Conservation (phyloP, 257 asterid genomes). For the Solanum infundibuliforme region DNA sequence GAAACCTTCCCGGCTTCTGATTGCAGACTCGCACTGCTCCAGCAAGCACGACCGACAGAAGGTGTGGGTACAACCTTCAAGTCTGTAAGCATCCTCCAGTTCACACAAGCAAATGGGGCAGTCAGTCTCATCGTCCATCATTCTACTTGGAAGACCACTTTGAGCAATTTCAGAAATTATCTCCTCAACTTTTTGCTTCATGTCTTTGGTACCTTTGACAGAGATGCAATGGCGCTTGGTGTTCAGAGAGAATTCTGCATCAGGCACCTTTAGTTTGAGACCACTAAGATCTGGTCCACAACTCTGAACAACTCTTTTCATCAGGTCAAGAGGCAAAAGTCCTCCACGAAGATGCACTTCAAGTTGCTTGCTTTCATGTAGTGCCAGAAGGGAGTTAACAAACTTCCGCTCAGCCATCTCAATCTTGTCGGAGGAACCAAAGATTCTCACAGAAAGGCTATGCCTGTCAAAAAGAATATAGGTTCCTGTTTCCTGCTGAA, state of each 20-base stretch:
- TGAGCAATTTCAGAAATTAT: slow-evolving; percentile 36
- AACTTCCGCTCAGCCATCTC: slow-evolving; percentile 38
- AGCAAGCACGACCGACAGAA: slow-evolving; percentile 73
- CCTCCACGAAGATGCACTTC: slow-evolving; percentile 72
- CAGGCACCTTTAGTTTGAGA: slow-evolving; percentile 57
- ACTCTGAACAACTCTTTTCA: slow-evolving; percentile 72
- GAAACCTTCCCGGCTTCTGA: slow-evolving; percentile 44
- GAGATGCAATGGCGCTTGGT: slow-evolving; percentile 53
- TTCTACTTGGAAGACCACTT: slow-evolving; percentile 15
- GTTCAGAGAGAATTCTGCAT: slow-evolving; percentile 45
- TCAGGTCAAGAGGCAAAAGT: slow-evolving; percentile 62
- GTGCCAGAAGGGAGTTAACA: slow-evolving; percentile 34
- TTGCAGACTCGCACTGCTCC: slow-evolving; percentile 71
- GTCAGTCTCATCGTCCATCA: slow-evolving; percentile 15
- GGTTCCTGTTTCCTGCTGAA: slow-evolving; percentile 54
- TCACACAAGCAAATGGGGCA: slow-evolving; percentile 89
- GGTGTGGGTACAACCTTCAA: slow-evolving; percentile 56
- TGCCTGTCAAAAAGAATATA: slow-evolving; percentile 59
- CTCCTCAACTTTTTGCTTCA: slow-evolving; percentile 56
- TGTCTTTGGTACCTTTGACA: slow-evolving; percentile 42
- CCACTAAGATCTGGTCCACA: slow-evolving; percentile 78
- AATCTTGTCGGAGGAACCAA: slow-evolving; percentile 45
- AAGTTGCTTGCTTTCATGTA: slow-evolving; percentile 62
- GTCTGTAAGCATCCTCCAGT: slow-evolving; percentile 52
- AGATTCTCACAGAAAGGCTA: slow-evolving; percentile 39